A percentile compares a stretch with the other conserved stretches of the same genome.
These are phyloP conservation scores for Trifolium pratense DNA, from an alignment of 306 rosid species.

Conservation along the genomic window DNA sequence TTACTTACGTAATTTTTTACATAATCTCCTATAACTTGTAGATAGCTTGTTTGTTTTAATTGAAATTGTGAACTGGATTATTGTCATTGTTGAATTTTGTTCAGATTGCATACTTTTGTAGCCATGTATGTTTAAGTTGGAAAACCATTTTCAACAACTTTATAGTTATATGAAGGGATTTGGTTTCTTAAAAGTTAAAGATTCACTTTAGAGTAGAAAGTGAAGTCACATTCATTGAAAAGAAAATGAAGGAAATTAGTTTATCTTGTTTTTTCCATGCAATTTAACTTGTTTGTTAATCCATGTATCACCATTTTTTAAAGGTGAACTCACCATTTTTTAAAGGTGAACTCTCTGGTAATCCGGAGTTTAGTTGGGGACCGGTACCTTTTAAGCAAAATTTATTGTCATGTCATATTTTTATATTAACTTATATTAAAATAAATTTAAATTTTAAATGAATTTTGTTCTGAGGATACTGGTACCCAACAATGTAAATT, in stretches of 20 bases:
- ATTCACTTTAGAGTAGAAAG: neutral
- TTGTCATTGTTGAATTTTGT: conserved; percentile 12
- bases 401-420: too few species aligned
- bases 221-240: neutral
- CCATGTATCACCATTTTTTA: too few species aligned
- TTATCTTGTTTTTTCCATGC: too few species aligned
- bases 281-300: too few species aligned
- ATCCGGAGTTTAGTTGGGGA: too few species aligned
- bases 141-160: neutral
- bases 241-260: neutral
- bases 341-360: too few species aligned
- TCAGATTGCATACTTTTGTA: neutral
- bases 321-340: too few species aligned
- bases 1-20: conserved; percentile 29
- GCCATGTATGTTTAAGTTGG: neutral
- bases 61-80: conserved; percentile 19
- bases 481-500: too few species aligned
- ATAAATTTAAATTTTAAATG: too few species aligned
- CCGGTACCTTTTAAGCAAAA: too few species aligned
- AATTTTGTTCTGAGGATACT: too few species aligned
- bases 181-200: neutral
- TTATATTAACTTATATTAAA: too few species aligned
- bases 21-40: conserved; percentile 42
- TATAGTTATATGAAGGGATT: neutral
- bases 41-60: conserved; percentile 49